Evolutionary conservation across 2,329 filamentous ascomycete genomes (phyloP).

Genomic region (Calonectria henricotiae): DNA sequence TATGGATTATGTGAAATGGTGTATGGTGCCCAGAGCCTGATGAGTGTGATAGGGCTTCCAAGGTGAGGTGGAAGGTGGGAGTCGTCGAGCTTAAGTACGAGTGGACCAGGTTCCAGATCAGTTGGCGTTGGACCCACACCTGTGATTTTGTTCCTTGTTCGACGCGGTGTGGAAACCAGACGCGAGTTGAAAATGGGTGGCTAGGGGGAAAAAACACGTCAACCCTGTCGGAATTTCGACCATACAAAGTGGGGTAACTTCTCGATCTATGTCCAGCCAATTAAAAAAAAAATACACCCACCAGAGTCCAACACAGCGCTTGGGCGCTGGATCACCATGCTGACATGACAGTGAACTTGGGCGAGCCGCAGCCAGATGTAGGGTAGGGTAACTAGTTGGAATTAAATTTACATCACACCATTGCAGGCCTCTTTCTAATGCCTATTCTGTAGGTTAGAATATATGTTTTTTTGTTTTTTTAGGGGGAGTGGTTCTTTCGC

Average conservation of each 20-base stretch:
- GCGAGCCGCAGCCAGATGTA: background rate
- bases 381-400: background rate
- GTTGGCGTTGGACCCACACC: conserved; percentile 47
- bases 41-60: conserved; percentile 38
- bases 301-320: background rate
- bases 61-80: conserved; percentile 49
- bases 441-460: no score
- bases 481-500: no score
- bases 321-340: conserved; percentile 4
- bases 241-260: background rate
- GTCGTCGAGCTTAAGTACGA: conserved; percentile 59
- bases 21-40: conserved; percentile 35
- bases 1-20: conserved; percentile 34
- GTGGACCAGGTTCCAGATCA: conserved; percentile 60
- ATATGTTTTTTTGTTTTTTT: no score
- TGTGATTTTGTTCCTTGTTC: conserved; percentile 45
- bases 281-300: conserved; percentile 11
- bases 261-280: background rate
- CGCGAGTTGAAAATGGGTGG: conserved; percentile 41
- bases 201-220: conserved; percentile 35
- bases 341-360: background rate
- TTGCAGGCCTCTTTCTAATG: no score
- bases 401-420: no score
- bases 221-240: background rate
- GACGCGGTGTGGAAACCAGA: conserved; percentile 47